Conservation (phyloP, 805 yeast genomes). For the Candida lessepsii region DNA sequence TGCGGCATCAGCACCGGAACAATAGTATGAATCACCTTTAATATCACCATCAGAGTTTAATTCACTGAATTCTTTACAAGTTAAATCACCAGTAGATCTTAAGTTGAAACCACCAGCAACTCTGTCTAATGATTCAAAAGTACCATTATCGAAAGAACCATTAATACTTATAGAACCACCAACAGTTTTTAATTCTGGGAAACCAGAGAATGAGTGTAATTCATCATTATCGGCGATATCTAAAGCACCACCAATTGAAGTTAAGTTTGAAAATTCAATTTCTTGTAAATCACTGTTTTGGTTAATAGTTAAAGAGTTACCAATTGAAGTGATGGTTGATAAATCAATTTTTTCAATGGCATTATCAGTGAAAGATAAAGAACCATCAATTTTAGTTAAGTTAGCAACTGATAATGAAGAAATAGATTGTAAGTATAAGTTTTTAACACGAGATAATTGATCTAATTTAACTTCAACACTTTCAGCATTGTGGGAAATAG, state of each 20-base stretch:
- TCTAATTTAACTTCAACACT: constrained; percentile 67
- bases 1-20: constrained; percentile 58
- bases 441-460: constrained; percentile 79
- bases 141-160: constrained; percentile 81
- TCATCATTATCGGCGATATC: constrained; percentile 80
- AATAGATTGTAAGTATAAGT: constrained; percentile 81
- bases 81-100: constrained; percentile 72
- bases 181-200: constrained; percentile 68
- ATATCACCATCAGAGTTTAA: constrained; percentile 77
- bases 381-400: constrained; percentile 73
- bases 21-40: constrained; percentile 84
- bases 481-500: constrained; percentile 83
- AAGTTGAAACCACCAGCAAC: constrained; percentile 92
- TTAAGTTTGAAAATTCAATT: constrained; percentile 67
- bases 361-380: constrained; percentile 78
- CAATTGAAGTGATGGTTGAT: constrained; percentile 58
- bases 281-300: constrained; percentile 71
- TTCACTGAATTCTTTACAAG: constrained; percentile 73
- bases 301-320: constrained; percentile 76
- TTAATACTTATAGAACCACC: constrained; percentile 84
- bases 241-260: constrained; percentile 89
- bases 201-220: constrained; percentile 64
- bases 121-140: constrained; percentile 67
- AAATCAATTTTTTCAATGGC: constrained; percentile 56
- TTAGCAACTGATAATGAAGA: constrained; percentile 66